Evolutionary conservation across 495 filamentous ascomycete species (phyloP), one percentile per base, ranked within the genome.

Genomic region (Lasiosphaeria hispida): DNA sequence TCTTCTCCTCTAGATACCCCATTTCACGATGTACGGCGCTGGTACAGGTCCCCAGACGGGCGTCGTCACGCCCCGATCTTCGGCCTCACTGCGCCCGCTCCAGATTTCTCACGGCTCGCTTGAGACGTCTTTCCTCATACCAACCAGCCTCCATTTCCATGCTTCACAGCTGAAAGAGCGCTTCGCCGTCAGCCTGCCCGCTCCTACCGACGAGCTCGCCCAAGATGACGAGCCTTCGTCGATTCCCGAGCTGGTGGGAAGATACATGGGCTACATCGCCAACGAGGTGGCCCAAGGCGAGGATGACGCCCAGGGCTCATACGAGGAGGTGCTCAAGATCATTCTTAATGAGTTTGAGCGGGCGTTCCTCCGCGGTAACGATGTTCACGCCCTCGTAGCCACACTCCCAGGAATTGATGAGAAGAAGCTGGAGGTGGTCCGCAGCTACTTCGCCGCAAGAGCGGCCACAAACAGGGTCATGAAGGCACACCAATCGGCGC

Each of bases 141-240:
- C 94, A 15, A 97, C 95, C 58, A 85, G 85, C 56, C 80, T 96
- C 59, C 94, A 98, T 75, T 98, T 95, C 81, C 92, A 92, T 72
- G 94, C 94, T 58, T 89, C 91, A 30, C 88, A 94, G 74, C 81
- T 96, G 62, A 92, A 92, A 76, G 90, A 96, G 61, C 80, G 81
- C 48, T 97, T 98, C 73, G 83, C 82, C 40, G 80, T 87, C 10
- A 90, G 89, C 43, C 82, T 98, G 63, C 94, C 94, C 15, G 77
- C 85, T 48, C 88, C 94, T 33, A 98, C 94, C 64, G 94, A 98
- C 71, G 94, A 98, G 76, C 84, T 97, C 62, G 94, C 95, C 40
- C 89, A 92, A 68, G 94, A 98, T 73, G 94, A 98, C 63, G 94
- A 98, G 78, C 94, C 94, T 5, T 97, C 94, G 0, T 98, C 94